phyloP scores from a whole-genome alignment of 1,284 basidiomycete genomes.

The Malassezia dermatis region DNA sequence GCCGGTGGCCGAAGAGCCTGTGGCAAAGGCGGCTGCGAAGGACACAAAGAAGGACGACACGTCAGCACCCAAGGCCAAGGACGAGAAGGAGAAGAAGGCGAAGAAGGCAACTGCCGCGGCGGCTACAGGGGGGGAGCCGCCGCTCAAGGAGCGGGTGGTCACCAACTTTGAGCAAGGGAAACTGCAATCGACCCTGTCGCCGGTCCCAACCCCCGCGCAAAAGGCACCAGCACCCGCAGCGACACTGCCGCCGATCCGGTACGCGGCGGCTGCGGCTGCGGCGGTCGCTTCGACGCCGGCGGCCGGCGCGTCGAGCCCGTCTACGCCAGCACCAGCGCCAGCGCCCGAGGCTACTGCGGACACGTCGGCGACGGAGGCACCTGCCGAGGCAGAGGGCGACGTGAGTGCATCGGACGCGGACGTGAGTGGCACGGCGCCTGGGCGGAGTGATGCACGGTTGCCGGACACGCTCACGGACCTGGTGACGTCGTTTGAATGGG shows the following conservation, averaged over 20 bases:
- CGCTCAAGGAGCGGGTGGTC: conserved; percentile 56
- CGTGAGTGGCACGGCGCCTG: conserved; percentile 25
- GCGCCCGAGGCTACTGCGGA: conserved; percentile 46
- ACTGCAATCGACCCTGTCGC: conserved; percentile 50
- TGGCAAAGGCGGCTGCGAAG: conserved; percentile 3
- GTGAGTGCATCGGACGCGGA: conserved; percentile 17
- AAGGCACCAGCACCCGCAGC: conserved; percentile 1
- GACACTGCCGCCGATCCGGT: conserved; percentile 16
- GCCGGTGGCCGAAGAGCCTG: background rate
- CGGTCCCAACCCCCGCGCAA: conserved; percentile 29
- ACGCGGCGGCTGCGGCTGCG: conserved; percentile 18
- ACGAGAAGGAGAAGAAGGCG: conserved; percentile 22
- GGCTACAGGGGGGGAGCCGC: conserved; percentile 22
- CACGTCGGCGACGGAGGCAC: background rate
- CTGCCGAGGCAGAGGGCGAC: conserved; percentile 30
- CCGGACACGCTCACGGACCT: conserved; percentile 80
- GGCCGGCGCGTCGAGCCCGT: conserved; percentile 7
- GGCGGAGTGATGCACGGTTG: conserved; percentile 44
- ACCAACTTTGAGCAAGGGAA: conserved; percentile 59
- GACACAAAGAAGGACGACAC: conserved; percentile 23
- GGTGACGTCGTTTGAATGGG: conserved; percentile 85
- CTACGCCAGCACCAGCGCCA: conserved; percentile 47
- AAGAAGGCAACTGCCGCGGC: conserved; percentile 18
- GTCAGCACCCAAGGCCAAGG: conserved; percentile 8
- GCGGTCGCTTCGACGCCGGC: conserved; percentile 13